A percentile compares a stretch with the other conserved stretches of the same genome.
These are phyloP conservation scores for Urochloa ruziziensis DNA, from an alignment of 176 grass and related monocot genomes.

Conservation along the genomic window DNA sequence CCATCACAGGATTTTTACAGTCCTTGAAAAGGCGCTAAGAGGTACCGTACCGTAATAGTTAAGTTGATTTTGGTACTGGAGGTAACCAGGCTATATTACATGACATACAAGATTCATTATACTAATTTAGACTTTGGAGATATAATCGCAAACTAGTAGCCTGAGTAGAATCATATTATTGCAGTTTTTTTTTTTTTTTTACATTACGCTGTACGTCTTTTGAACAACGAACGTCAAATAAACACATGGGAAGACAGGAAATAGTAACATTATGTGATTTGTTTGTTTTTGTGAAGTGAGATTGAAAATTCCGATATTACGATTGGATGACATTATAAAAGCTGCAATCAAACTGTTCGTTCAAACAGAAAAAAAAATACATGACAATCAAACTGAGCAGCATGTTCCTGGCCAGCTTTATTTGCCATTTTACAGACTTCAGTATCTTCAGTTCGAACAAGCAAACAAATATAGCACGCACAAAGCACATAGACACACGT, in stretches of 20 bases:
- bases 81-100: background rate
- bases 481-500: background rate
- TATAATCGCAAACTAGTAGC: background rate
- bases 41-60: background rate
- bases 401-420: background rate
- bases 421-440: background rate
- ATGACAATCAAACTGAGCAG: background rate
- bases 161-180: background rate
- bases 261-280: background rate
- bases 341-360: background rate
- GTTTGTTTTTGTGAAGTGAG: background rate
- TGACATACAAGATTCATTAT: background rate
- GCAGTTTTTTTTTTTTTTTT: background rate
- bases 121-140: background rate
- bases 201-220: background rate
- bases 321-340: background rate
- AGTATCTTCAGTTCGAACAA: background rate
- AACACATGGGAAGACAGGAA: background rate
- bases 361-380: background rate
- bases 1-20: too few species aligned
- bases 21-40: background rate
- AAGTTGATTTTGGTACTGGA: background rate
- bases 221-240: background rate
- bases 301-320: background rate
- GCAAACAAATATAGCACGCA: background rate